A percentile compares a stretch with the other conserved stretches of the same genome.
Conservation (phyloP, 257 asterid genomes). For the Rhazya stricta region DNA sequence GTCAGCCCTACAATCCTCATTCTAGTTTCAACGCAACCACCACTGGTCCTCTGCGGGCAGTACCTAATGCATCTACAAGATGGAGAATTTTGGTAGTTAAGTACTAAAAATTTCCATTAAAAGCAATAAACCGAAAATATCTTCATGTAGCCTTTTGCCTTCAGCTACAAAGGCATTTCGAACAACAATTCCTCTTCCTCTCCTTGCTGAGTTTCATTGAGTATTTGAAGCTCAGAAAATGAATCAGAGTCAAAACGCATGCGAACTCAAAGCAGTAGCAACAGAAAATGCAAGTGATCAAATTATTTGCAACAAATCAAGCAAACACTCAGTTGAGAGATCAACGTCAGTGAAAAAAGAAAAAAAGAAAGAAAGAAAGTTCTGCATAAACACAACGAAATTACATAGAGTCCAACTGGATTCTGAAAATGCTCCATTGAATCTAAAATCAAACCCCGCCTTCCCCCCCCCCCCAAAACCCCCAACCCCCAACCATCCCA, state of each 20-base stretch:
- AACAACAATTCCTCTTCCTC: not conserved
- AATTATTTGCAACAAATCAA: too few species aligned
- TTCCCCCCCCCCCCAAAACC: too few species aligned
- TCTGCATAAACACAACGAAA: too few species aligned
- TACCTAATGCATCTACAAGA: not conserved
- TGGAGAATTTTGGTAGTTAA: not conserved
- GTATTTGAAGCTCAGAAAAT: not conserved
- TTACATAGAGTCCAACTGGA: too few species aligned
- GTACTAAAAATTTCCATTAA: not conserved
- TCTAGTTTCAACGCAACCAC: not conserved
- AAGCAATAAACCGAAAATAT: not conserved
- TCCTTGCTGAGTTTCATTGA: not conserved
- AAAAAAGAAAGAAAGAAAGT: too few species aligned
- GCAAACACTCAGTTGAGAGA: too few species aligned
- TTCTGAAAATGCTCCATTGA: too few species aligned
- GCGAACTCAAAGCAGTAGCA: not conserved
- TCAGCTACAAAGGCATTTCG: not conserved
- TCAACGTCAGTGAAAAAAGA: too few species aligned
- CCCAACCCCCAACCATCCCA: too few species aligned
- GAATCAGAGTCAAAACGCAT: not conserved
- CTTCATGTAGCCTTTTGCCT: not conserved
- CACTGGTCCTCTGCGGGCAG: not conserved
- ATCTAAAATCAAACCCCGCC: too few species aligned
- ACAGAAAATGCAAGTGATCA: too few species aligned
- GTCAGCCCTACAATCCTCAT: slow-evolving; percentile 91